Evolutionary conservation across 345 rosid species (phyloP).

Genomic region (Melaleuca alternifolia): DNA sequence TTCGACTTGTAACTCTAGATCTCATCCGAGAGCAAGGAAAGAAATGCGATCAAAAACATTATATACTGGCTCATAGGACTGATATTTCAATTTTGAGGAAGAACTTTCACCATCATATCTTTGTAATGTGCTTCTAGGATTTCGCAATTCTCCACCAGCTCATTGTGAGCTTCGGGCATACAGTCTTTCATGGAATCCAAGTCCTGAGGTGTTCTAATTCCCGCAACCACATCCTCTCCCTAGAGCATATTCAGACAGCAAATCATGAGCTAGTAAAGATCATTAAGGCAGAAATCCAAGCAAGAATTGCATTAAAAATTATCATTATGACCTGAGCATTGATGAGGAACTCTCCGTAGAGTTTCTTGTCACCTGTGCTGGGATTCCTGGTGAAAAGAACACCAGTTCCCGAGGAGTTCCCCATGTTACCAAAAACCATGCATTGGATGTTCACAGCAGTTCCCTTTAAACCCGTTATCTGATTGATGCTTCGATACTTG

Average conservation of each 20-base stretch:
- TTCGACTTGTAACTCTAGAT: not conserved
- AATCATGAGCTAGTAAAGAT: not conserved
- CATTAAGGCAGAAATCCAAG: not conserved
- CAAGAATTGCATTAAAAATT: not conserved
- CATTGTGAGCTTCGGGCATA: constrained; percentile 78
- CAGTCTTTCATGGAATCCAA: constrained; percentile 58
- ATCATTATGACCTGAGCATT: constrained; percentile 69
- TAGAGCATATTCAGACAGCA: constrained; percentile 1
- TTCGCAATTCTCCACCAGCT: constrained; percentile 78
- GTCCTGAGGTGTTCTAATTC: constrained; percentile 90
- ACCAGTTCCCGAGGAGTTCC: constrained; percentile 86
- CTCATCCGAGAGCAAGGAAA: not conserved
- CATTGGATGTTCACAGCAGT: constrained; percentile 92
- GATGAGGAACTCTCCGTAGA: constrained; percentile 84
- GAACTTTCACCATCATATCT: constrained; percentile 75
- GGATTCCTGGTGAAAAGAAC: constrained; percentile 95
- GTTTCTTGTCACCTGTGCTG: constrained; percentile 82
- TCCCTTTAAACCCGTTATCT: constrained; percentile 77
- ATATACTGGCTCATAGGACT: not conserved
- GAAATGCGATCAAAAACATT: not conserved
- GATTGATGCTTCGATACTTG: constrained; percentile 83
- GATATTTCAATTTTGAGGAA: not conserved
- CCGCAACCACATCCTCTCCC: constrained; percentile 99
- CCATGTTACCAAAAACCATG: constrained; percentile 98
- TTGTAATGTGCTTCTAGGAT: constrained; percentile 83